Evolutionary conservation across 768 basidiomycete species (phyloP).

Genomic region (Pleurotus tuber-regium): DNA sequence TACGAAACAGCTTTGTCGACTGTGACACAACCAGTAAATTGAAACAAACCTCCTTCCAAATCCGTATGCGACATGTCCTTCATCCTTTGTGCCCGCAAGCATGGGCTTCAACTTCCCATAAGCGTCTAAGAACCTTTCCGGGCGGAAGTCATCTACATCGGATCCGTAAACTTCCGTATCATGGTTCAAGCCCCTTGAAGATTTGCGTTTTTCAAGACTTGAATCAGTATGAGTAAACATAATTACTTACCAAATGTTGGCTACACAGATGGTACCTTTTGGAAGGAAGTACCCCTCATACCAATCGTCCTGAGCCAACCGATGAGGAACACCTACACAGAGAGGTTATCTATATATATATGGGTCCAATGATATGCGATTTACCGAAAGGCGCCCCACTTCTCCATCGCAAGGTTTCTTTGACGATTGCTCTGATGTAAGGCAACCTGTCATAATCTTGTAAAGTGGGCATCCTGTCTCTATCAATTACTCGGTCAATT

Average conservation of each 20-base stretch:
- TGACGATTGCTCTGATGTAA: constrained; percentile 10
- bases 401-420: constrained; percentile 11
- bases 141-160: not conserved
- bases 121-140: constrained; percentile 18
- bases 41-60: constrained; percentile 30
- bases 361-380: not conserved
- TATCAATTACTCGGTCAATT: constrained; percentile 10
- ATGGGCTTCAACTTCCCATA: constrained; percentile 17
- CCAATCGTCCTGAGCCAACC: constrained; percentile 7
- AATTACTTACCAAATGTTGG: constrained; percentile 3
- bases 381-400: constrained; percentile 2
- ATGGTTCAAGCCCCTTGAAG: constrained; percentile 2
- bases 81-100: constrained; percentile 23
- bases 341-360: not conserved
- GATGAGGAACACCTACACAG: constrained; percentile 9
- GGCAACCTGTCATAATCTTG: constrained; percentile 2
- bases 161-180: not conserved
- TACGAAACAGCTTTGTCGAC: not conserved
- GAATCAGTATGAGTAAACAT: too few species aligned
- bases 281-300: constrained; percentile 8
- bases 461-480: constrained; percentile 8
- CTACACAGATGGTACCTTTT: constrained; percentile 3
- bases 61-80: constrained; percentile 35
- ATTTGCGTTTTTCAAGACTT: too few species aligned
- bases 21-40: not conserved